Evolutionary conservation across 345 rosid species (phyloP), one percentile per base, ranked within the genome.

Genomic region (Citrus sinensis): DNA sequence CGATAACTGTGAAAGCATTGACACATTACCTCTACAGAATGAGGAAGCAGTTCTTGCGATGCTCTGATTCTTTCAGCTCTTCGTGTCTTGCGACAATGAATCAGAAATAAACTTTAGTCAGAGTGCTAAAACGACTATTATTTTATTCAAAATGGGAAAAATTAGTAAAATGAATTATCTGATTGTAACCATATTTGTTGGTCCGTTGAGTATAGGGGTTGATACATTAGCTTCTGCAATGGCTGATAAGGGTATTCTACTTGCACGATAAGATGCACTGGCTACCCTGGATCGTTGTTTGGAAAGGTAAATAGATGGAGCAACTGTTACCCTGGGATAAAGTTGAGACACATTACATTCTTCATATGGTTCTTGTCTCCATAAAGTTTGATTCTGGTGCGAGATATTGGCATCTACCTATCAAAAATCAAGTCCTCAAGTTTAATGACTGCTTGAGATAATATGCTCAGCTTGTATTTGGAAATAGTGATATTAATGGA

Each of bases 1-100:
- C 8, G 34, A 63, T 42, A 19, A 10, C 32, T 56, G 51, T 72
- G 19, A 49, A 64, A 29, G 42, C 56, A 55, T 14, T 14, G 19
- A 67, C 39, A n/a, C 25, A 9, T 69, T 83, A 89, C 91, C 89
- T 87, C 81, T 5, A 66, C 75, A 72, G 88, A 71, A 67, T 76
- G 77, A 40, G 91, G 92, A 69, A 89, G 88, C 80, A 87, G 80
- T 76, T 85, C 81, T 40, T 80, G 88, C 82, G 84, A 76, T 54
- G 86, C 85, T 80, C 80, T 80, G 49, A 91, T 72, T 75, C 83
- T 77, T 69, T 86, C 86, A 49, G 80, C 78, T 76, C 87, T 85
- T 55, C 78, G 62, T 71, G 67, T 62, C 87, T 80, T 88, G 34
- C 92, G 88, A 73, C 73, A 68, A 90, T 88, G 87, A 68, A 76